Percentiles rank a stretch among this genome's conserved stretches.
Conservation (phyloP, 2,329 filamentous ascomycete species). For the Aureobasidium sp. region DNA sequence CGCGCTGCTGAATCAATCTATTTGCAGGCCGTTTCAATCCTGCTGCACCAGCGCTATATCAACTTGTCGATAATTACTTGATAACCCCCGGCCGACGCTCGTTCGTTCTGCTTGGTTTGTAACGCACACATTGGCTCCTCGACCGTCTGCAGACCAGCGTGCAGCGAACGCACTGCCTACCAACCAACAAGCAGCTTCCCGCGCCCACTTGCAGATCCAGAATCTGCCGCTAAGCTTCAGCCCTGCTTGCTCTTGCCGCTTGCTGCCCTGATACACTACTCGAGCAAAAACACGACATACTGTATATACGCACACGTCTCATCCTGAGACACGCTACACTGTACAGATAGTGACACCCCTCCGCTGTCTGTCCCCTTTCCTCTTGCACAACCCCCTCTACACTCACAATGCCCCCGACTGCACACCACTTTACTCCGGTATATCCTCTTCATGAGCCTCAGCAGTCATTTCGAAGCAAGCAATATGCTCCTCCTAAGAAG, state of each 20-base stretch:
- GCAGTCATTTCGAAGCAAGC: conserved; percentile 14
- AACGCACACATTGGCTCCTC: not conserved
- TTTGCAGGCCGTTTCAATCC: not conserved
- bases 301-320: not conserved
- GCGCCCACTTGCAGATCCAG: conserved; percentile 2
- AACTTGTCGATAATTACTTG: not conserved
- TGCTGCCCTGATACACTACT: not conserved
- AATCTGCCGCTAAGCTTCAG: conserved; percentile 8
- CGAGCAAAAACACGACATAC: not conserved
- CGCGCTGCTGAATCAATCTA: not conserved
- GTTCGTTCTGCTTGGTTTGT: not conserved
- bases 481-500: conserved; percentile 18
- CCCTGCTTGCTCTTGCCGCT: not conserved
- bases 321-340: not conserved
- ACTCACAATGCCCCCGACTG: conserved; percentile 12
- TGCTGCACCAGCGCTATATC: not conserved
- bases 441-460: conserved; percentile 12
- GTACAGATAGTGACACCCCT: not conserved
- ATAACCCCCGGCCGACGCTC: not conserved
- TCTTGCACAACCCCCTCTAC: not conserved
- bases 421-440: conserved; percentile 15
- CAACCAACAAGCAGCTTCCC: not conserved
- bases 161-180: not conserved
- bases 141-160: not conserved
- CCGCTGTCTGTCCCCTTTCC: not conserved